Evolutionary conservation across 805 yeast genomes (phyloP), one percentile per base, ranked within the genome.

Genomic region (Myxozyma lipomycoides): DNA sequence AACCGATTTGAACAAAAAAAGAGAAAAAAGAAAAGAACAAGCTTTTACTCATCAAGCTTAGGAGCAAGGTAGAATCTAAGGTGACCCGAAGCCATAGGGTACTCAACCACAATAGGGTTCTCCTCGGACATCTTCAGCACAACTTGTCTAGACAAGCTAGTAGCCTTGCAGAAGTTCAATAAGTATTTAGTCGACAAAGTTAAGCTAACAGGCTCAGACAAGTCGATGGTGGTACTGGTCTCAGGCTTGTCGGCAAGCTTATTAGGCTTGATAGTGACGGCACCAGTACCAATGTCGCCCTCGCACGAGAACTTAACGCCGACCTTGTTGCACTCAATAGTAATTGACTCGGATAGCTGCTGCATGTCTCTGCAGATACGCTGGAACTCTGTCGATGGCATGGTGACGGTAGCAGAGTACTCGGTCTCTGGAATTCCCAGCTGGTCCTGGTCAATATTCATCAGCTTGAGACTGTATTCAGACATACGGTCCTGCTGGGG

Each of bases 31-130:
- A n/a, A 40, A 40, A 25, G 7, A 40, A 6, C 6, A 7, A n/a
- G 18, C 6, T 42, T 23, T 6, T 46, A 51, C 45, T 90, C 98
- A 60, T 86, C 96, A 68, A 93, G 88, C 78, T 93, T 91, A 53
- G 98, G 98, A 62, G 98, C 98, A 69, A 93, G 78, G 79, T 86
- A 93, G 79, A 86, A 93, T 69, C 96, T 84, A 69, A 93, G 76
- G 71, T 87, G 86, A 48, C 98, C 98, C 69, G 91, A 85, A 56
- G 88, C 83, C 66, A 93, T 76, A 70, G 84, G 84, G 73, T 84
- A 93, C 73, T 91, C 97, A 66, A 93, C 88, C 68, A 89, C 74
- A 38, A 97, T 95, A 30, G 98, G 98, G 15, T 93, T 83, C 67
- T 86, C 88, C 64, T 85, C 91, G 18, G 95, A 86, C 65, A 93